phyloP scores from a whole-genome alignment of 208 protist genomes.

The Leishmania braziliensis region DNA sequence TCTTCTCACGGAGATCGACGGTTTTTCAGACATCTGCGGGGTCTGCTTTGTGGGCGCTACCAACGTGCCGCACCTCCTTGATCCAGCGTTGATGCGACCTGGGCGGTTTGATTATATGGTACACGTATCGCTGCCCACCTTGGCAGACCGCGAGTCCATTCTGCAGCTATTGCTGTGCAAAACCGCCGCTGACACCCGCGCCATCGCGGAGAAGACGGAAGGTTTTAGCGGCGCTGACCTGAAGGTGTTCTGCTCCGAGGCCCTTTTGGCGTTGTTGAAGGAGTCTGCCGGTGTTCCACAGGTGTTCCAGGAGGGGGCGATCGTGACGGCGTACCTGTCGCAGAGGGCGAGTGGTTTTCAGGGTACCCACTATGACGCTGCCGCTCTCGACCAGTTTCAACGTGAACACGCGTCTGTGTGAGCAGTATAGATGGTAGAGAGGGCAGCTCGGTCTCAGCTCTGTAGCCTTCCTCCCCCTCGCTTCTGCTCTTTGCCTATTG shows the following conservation, averaged over 20 bases:
- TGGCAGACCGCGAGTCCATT: slow-evolving; percentile 62
- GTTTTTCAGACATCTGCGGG: slow-evolving; percentile 78
- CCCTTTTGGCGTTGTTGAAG: slow-evolving; percentile 56
- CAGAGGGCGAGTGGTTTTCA: slow-evolving; percentile 41
- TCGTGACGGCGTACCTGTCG: slow-evolving; percentile 50
- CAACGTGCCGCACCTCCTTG: slow-evolving; percentile 90
- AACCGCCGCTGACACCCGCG: slow-evolving; percentile 45
- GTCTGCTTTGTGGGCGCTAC: slow-evolving; percentile 93
- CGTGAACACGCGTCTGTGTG: slow-evolving; percentile 32
- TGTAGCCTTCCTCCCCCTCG: neutral
- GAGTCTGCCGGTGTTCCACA: slow-evolving; percentile 3
- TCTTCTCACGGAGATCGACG: slow-evolving; percentile 98
- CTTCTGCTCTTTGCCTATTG: neutral
- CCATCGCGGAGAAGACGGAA: slow-evolving; percentile 52
- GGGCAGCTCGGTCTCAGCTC: neutral
- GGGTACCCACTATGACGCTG: slow-evolving; percentile 56
- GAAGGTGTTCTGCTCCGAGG: slow-evolving; percentile 53
- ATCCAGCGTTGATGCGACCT: slow-evolving; percentile 87
- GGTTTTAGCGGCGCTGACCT: slow-evolving; percentile 90
- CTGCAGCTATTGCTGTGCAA: slow-evolving; percentile 51
- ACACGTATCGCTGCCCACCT: slow-evolving; percentile 72
- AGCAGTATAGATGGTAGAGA: neutral
- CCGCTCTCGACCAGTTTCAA: slow-evolving; percentile 51
- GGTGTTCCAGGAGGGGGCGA: slow-evolving; percentile 31
- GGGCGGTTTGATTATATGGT: slow-evolving; percentile 92